These are phyloP conservation scores for Sphagnum magellanicum DNA, from an alignment of 228 moss, liverwort and hornwort species.

Conservation along the genomic window DNA sequence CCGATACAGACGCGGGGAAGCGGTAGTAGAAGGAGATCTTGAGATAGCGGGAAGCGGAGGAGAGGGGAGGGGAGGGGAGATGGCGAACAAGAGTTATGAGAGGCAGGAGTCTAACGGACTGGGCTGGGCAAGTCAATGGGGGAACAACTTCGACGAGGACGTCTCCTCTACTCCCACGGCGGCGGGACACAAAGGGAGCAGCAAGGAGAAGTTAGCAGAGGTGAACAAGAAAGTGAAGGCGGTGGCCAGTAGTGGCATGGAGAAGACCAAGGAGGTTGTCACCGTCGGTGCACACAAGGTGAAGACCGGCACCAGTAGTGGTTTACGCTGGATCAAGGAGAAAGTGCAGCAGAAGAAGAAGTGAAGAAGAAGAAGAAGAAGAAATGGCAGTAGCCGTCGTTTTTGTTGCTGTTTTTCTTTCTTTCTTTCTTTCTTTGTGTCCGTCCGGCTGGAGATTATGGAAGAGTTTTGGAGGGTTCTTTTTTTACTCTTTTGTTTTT, in stretches of 20 bases:
- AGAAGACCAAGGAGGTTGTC: slow-evolving; percentile 67
- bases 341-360: slow-evolving; percentile 56
- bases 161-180: slow-evolving; percentile 5
- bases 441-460: too few species aligned
- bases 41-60: too few species aligned
- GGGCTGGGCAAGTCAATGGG: slow-evolving; percentile 94
- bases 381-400: too few species aligned
- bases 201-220: slow-evolving; percentile 41
- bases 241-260: slow-evolving; percentile 58
- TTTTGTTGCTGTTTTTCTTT: too few species aligned
- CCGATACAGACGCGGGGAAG: too few species aligned
- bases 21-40: too few species aligned
- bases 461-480: too few species aligned
- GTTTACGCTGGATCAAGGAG: slow-evolving; percentile 86
- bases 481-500: too few species aligned
- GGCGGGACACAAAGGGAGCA: slow-evolving; percentile 31
- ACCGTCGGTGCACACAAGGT: slow-evolving; percentile 71
- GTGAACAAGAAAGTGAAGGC: slow-evolving; percentile 64
- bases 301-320: slow-evolving; percentile 59
- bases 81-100: slow-evolving; percentile 8
- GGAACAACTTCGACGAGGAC: slow-evolving; percentile 69
- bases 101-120: slow-evolving; percentile 51
- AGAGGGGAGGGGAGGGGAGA: too few species aligned
- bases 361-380: not conserved
- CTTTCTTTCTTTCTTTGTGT: too few species aligned